Conservation (phyloP, 768 basidiomycete species). For the Boletellus ananas region DNA sequence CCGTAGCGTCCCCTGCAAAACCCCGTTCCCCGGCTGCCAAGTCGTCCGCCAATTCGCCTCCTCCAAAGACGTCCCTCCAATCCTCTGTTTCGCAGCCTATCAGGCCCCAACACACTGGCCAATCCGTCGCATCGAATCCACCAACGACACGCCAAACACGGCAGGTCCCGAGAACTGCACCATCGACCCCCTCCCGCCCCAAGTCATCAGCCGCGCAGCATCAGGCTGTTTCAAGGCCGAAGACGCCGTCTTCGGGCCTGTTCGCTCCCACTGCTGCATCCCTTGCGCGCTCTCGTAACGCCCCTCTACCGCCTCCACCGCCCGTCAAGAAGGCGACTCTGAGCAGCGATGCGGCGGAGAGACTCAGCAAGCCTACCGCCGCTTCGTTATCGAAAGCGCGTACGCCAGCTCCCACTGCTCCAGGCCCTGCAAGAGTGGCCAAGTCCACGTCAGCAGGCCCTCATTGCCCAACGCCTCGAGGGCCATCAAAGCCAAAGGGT, state of each 20-base stretch:
- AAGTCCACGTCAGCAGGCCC: conserved; percentile 30
- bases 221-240: conserved; percentile 37
- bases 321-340: conserved; percentile 54
- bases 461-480: conserved; percentile 27
- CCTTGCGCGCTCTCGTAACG: conserved; percentile 63
- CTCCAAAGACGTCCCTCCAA: conserved; percentile 29
- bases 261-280: conserved; percentile 85
- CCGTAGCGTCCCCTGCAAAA: conserved; percentile 29
- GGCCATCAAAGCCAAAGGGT: conserved; percentile 26
- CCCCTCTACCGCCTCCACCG: conserved; percentile 41
- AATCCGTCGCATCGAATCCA: conserved; percentile 34
- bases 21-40: conserved; percentile 22
- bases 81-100: conserved; percentile 37
- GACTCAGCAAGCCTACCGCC: conserved; percentile 80
- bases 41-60: conserved; percentile 19
- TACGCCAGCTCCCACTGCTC: conserved; percentile 17
- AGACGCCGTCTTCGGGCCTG: conserved; percentile 62
- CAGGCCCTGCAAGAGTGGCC: conserved; percentile 24
- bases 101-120: conserved; percentile 40
- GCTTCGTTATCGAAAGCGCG: conserved; percentile 67
- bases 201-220: conserved; percentile 32
- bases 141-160: conserved; percentile 28
- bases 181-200: conserved; percentile 33
- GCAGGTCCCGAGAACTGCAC: conserved; percentile 26
- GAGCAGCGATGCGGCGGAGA: conserved; percentile 53